Evolutionary conservation across 495 filamentous ascomycete genomes (phyloP).

Genomic region (Astrothelium subdiscretum): DNA sequence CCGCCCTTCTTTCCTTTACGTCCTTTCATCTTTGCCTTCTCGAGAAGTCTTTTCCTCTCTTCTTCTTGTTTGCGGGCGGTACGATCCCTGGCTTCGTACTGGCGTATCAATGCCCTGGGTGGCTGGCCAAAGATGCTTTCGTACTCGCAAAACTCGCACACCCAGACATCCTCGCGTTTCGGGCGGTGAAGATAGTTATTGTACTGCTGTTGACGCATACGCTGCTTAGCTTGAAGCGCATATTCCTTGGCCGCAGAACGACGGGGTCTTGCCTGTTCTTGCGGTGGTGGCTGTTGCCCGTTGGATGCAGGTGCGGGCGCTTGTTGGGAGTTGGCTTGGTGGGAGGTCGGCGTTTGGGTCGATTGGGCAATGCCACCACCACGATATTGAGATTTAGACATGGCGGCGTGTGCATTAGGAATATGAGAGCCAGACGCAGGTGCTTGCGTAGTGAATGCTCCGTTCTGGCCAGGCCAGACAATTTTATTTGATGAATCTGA

Average conservation of each 20-base stretch:
- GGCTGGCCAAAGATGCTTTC: constrained; percentile 44
- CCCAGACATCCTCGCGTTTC: constrained; percentile 69
- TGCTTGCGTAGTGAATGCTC: constrained; percentile 5
- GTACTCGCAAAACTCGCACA: constrained; percentile 54
- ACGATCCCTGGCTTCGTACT: constrained; percentile 91
- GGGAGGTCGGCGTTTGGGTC: constrained; percentile 20
- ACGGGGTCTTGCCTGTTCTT: constrained; percentile 38
- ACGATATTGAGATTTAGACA: not conserved
- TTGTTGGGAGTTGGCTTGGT: constrained; percentile 17
- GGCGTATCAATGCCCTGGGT: constrained; percentile 72
- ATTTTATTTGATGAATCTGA: constrained; percentile 58
- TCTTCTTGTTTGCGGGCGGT: constrained; percentile 68
- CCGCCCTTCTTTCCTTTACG: constrained; percentile 67
- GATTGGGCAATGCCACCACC: not conserved
- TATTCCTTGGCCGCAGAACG: constrained; percentile 45
- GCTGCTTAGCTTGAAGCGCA: constrained; percentile 51
- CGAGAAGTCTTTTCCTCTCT: constrained; percentile 72
- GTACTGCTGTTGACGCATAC: constrained; percentile 58
- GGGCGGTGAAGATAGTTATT: constrained; percentile 68
- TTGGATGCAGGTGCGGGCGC: constrained; percentile 4
- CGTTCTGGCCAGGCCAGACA: constrained; percentile 33
- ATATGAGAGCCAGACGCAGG: not conserved
- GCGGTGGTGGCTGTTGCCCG: constrained; percentile 12
- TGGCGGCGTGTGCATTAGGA: not conserved
- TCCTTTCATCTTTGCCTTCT: constrained; percentile 92